Evolutionary conservation across 1,284 basidiomycete genomes (phyloP), one percentile per base, ranked within the genome.

Genomic region (Cryptococcus jaspeensis): DNA sequence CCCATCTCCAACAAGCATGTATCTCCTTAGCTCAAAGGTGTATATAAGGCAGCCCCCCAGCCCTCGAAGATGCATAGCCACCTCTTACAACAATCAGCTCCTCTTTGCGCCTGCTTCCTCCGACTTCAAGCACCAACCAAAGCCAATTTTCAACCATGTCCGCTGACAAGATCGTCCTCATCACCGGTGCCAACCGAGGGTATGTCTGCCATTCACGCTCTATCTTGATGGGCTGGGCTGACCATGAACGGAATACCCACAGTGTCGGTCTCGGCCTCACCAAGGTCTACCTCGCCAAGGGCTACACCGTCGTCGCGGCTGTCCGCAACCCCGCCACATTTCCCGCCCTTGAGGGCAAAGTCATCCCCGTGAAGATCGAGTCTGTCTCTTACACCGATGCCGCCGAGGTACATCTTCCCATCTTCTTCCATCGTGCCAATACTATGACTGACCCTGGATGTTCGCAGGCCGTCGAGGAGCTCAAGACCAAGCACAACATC

Each of bases 291-390:
- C 20, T 46, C 49, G 55, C 50, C 9, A 50, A 60, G 35, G 62
- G 60, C 22, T 44, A 52, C 5, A 55, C 42, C 2, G 46, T 62
- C 23, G 37, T 50, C 43, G 53, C 58, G 25, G 18, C 36, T 20
- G 59, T 46, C 48, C 45, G 47, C 5, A 18, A 39, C 16, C 47
- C 49, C 44, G 53, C 56, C 12, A 58, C 45, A 40, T 45, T 40
- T n/a, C 53, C 59, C 38, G 55, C 55, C 22, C 49, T 55, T 1
- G 28, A 13, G 16, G 38, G 25, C 20, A 50, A 43, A 5, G 4
- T 43, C 11, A 23, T 43, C 16, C 11, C 23, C 11, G 18, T 43
- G 15, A 43, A 43, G 41, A 43, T 43, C 9, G 41, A 43, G 15
- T 43, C 41, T 43, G 41, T n/a, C 12, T 43, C 41, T 11, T 12